A percentile compares a stretch with the other conserved stretches of the same genome.
phyloP scores from a whole-genome alignment of 371 early-diverging fungal species.

The Mucor circinelloides region DNA sequence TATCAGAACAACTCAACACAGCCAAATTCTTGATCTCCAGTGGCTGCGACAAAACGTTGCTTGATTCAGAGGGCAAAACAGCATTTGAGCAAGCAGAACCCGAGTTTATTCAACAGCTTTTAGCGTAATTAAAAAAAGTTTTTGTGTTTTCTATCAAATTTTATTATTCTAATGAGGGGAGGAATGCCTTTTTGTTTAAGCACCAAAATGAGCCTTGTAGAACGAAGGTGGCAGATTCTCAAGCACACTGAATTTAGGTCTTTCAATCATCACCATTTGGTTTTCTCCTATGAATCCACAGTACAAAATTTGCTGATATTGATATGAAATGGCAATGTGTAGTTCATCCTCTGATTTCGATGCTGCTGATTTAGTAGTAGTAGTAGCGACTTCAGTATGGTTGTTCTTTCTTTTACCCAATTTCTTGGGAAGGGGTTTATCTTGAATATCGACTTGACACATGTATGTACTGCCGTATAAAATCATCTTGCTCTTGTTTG shows the following conservation, averaged over 20 bases:
- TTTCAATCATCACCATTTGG: constrained; percentile 84
- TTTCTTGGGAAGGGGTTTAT: constrained; percentile 29
- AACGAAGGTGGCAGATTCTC: constrained; percentile 81
- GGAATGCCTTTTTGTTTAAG: constrained; percentile 17
- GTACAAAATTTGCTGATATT: constrained; percentile 83
- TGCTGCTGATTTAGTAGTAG: neutral
- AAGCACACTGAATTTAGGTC: constrained; percentile 80
- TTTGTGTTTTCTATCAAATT: constrained; percentile 8
- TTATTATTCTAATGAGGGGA: neutral
- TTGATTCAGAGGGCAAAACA: constrained; percentile 38
- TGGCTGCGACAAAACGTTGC: constrained; percentile 28
- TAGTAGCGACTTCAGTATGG: constrained; percentile 36
- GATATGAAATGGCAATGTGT: constrained; percentile 70
- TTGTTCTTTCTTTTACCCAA: constrained; percentile 32
- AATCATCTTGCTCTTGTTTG: constrained; percentile 60
- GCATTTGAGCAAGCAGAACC: constrained; percentile 43
- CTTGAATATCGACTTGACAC: constrained; percentile 74
- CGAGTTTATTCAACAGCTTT: constrained; percentile 5
- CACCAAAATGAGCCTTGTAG: constrained; percentile 82
- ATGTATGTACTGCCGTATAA: constrained; percentile 76
- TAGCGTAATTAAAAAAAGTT: neutral
- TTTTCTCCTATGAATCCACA: constrained; percentile 69
- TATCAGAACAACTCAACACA: constrained; percentile 41
- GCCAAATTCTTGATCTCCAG: constrained; percentile 31
- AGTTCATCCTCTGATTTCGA: constrained; percentile 34